Conservation (phyloP, 192 early-diverging fungal genomes). For the Coemansia sp. region DNA sequence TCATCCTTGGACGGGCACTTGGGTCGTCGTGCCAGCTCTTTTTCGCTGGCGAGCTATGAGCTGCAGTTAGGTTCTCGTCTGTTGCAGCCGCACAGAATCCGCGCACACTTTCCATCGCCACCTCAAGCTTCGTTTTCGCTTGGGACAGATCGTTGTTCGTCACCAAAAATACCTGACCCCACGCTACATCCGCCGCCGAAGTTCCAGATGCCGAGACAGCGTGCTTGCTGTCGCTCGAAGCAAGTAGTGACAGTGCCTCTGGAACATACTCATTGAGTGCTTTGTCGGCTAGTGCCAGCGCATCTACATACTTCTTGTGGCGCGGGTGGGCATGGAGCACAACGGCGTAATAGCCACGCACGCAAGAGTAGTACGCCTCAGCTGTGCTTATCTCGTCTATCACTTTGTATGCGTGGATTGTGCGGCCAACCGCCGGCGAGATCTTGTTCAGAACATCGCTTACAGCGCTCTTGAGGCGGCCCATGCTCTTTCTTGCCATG, state of each 20-base stretch:
- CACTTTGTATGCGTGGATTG: slow-evolving; percentile 18
- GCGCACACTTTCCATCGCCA: slow-evolving; percentile 13
- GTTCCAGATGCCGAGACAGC: background rate
- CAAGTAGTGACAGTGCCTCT: slow-evolving; percentile 5
- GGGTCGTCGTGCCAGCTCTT: slow-evolving; percentile 9
- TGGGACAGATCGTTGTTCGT: slow-evolving; percentile 6
- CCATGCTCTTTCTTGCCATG: slow-evolving; percentile 27
- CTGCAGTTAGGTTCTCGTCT: background rate
- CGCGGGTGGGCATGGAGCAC: slow-evolving; percentile 27
- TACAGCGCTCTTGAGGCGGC: slow-evolving; percentile 12
- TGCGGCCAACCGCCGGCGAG: slow-evolving; percentile 18
- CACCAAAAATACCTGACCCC: slow-evolving; percentile 13
- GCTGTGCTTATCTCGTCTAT: slow-evolving; percentile 26
- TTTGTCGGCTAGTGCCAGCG: slow-evolving; percentile 41
- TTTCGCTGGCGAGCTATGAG: background rate
- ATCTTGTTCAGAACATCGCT: slow-evolving; percentile 15
- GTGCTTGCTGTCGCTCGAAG: slow-evolving; percentile 4
- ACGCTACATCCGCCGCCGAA: slow-evolving; percentile 16
- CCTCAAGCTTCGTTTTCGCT: slow-evolving; percentile 2
- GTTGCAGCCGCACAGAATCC: slow-evolving; percentile 16
- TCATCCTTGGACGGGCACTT: slow-evolving; percentile 11
- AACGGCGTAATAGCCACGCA: slow-evolving; percentile 40
- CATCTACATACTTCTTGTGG: slow-evolving; percentile 17
- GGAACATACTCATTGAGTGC: slow-evolving; percentile 22
- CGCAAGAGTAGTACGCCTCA: slow-evolving; percentile 30